phyloP scores from a whole-genome alignment of 2,329 filamentous ascomycete genomes.

The Aureobasidium uvarum region DNA sequence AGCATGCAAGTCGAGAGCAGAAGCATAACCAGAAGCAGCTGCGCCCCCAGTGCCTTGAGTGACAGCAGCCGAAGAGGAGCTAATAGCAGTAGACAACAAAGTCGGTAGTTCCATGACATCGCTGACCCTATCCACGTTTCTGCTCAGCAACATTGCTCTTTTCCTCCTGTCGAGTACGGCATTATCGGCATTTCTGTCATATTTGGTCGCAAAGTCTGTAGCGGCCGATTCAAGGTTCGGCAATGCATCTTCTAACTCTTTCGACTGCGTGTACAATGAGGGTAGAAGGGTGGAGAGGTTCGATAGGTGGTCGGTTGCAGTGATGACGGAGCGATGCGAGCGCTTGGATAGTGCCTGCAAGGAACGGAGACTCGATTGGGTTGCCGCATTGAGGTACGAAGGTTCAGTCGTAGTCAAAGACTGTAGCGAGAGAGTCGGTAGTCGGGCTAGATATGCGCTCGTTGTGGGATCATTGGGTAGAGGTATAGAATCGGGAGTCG shows the following conservation, averaged over 20 bases:
- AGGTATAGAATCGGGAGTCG: conserved; percentile 37
- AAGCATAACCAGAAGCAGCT: conserved; percentile 64
- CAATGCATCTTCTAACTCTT: conserved; percentile 67
- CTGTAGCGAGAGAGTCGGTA: conserved; percentile 73
- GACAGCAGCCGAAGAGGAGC: conserved; percentile 51
- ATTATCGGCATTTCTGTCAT: conserved; percentile 67
- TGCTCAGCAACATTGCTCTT: conserved; percentile 74
- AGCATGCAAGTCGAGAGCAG: conserved; percentile 86
- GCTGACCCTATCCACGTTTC: conserved; percentile 84
- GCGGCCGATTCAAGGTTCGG: conserved; percentile 77
- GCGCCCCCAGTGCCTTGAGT: conserved; percentile 37
- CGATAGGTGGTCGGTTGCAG: conserved; percentile 74
- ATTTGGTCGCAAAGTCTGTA: conserved; percentile 76
- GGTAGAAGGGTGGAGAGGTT: conserved; percentile 72
- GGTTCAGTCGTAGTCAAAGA: conserved; percentile 73
- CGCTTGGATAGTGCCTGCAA: conserved; percentile 86
- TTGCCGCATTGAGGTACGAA: conserved; percentile 73
- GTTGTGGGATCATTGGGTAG: conserved; percentile 52
- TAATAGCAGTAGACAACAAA: conserved; percentile 76
- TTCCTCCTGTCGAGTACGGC: conserved; percentile 68
- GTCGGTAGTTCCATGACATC: conserved; percentile 89
- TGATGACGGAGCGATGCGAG: conserved; percentile 80
- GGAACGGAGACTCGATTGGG: conserved; percentile 76
- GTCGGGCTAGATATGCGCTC: conserved; percentile 69
- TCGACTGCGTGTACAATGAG: conserved; percentile 62